A percentile compares a stretch with the other conserved stretches of the same genome.
Conservation (phyloP, 108 stramenopile species). For the Mayamaea pseudoterrestris region DNA sequence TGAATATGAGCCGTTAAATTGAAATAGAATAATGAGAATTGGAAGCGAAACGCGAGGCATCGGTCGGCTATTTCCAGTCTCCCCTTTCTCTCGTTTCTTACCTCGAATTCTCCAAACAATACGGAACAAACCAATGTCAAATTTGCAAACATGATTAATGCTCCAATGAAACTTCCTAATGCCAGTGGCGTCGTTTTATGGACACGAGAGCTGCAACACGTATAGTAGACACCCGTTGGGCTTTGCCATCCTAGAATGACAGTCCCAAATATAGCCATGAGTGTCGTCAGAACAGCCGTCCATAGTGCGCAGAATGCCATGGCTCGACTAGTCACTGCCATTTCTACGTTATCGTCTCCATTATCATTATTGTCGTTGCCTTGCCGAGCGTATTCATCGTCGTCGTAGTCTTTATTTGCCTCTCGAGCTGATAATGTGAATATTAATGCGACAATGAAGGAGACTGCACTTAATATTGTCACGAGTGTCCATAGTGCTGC, state of each 20-base stretch:
- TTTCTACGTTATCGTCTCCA: slow-evolving; percentile 16
- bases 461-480: slow-evolving; percentile 37
- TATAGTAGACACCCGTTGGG: slow-evolving; percentile 72
- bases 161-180: slow-evolving; percentile 73
- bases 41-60: not conserved
- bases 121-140: slow-evolving; percentile 59
- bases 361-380: slow-evolving; percentile 12
- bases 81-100: slow-evolving; percentile 14
- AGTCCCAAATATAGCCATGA: slow-evolving; percentile 63
- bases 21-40: not conserved
- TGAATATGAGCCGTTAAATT: not conserved
- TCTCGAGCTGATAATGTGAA: slow-evolving; percentile 34
- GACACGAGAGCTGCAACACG: slow-evolving; percentile 55
- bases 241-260: slow-evolving; percentile 64
- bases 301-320: slow-evolving; percentile 73
- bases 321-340: slow-evolving; percentile 68
- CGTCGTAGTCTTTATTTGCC: slow-evolving; percentile 9
- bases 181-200: slow-evolving; percentile 71
- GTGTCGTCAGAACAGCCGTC: slow-evolving; percentile 60
- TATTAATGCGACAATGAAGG: slow-evolving; percentile 54
- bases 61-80: not conserved
- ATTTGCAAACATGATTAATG: slow-evolving; percentile 77
- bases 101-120: slow-evolving; percentile 82
- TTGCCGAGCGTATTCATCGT: slow-evolving; percentile 19
- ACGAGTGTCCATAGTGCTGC: slow-evolving; percentile 70